Percentiles rank a stretch among this genome's conserved stretches.
Evolutionary conservation across 2,329 filamentous ascomycete genomes (phyloP).

Genomic region (Penicillium sp.): DNA sequence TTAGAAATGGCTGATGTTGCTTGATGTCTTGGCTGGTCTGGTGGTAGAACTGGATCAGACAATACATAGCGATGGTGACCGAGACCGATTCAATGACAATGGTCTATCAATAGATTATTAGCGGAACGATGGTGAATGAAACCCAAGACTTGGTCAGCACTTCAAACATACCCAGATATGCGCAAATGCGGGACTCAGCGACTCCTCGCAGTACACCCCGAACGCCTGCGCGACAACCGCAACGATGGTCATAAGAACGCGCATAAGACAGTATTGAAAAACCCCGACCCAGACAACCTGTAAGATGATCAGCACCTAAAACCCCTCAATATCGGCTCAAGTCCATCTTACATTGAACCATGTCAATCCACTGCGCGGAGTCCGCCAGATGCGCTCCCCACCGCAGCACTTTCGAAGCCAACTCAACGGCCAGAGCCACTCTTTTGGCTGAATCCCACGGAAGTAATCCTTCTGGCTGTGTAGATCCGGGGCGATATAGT

Average conservation of each 20-base stretch:
- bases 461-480: constrained; percentile 82
- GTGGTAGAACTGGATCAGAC: constrained; percentile 80
- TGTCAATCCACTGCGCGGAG: constrained; percentile 72
- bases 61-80: constrained; percentile 84
- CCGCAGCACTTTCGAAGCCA: constrained; percentile 70
- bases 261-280: constrained; percentile 83
- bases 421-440: constrained; percentile 71
- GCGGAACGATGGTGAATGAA: neutral
- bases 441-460: constrained; percentile 61
- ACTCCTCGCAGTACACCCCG: constrained; percentile 73
- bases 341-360: constrained; percentile 58
- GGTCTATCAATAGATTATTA: constrained; percentile 43
- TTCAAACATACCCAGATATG: constrained; percentile 68
- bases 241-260: constrained; percentile 74
- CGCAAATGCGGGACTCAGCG: constrained; percentile 72
- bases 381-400: constrained; percentile 64
- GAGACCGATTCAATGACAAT: constrained; percentile 67
- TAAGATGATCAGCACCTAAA: constrained; percentile 2
- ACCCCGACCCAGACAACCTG: constrained; percentile 67
- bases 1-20: constrained; percentile 70
- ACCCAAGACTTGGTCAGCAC: neutral
- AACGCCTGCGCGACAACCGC: constrained; percentile 70
- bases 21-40: constrained; percentile 69
- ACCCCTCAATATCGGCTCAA: neutral
- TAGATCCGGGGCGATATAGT: constrained; percentile 56